These are phyloP conservation scores for Dacryopinax primogenitus DNA, from an alignment of 768 basidiomycete species.

Conservation along the genomic window DNA sequence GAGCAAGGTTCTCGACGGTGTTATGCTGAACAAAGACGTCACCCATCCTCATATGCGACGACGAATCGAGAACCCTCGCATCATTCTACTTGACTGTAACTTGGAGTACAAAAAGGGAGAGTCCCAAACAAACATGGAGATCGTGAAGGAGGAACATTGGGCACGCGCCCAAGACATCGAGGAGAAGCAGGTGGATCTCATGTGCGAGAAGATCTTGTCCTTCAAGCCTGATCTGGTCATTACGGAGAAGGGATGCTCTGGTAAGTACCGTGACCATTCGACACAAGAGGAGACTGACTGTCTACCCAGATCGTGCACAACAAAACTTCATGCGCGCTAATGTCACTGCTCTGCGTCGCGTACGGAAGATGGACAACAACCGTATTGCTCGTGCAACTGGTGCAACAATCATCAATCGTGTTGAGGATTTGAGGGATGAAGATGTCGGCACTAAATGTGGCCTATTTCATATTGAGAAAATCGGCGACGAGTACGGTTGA, in stretches of 20 bases:
- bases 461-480: conserved; percentile 92
- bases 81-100: conserved; percentile 85
- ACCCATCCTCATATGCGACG: conserved; percentile 95
- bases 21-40: conserved; percentile 98
- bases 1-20: conserved; percentile 69
- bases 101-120: conserved; percentile 99
- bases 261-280: conserved; percentile 35
- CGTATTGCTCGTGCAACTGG: conserved; percentile 91
- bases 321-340: conserved; percentile 76
- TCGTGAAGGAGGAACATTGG: conserved; percentile 89
- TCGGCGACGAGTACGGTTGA: conserved; percentile 70
- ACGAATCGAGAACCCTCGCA: conserved; percentile 76
- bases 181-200: conserved; percentile 86
- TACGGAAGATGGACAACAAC: conserved; percentile 98
- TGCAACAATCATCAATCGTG: conserved; percentile 91
- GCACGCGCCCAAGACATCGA: conserved; percentile 83
- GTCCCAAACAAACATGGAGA: conserved; percentile 96
- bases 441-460: conserved; percentile 92
- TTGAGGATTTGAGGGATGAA: conserved; percentile 83
- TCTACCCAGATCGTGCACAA: conserved; percentile 68
- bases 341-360: conserved; percentile 89
- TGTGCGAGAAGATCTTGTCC: conserved; percentile 75
- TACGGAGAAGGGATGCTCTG: conserved; percentile 96
- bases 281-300: not conserved
- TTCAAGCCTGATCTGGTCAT: conserved; percentile 92